Percentiles rank a stretch among this genome's conserved stretches.
Evolutionary conservation across 2,329 filamentous ascomycete genomes (phyloP).

Genomic region (Podosphaera xanthii): DNA sequence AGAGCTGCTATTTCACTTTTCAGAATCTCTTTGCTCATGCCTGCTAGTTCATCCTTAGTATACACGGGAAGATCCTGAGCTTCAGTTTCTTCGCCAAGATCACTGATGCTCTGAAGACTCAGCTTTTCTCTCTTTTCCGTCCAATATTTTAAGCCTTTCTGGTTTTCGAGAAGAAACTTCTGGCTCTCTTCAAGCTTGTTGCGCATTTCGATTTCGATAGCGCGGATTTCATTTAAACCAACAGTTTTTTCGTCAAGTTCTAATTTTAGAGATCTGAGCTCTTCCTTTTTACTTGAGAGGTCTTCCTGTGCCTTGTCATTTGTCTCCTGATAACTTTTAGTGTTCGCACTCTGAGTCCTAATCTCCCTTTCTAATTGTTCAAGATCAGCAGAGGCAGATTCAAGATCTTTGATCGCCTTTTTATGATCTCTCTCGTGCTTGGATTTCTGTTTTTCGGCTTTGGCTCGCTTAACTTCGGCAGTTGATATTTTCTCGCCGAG

Average conservation of each 20-base stretch:
- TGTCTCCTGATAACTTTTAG: conserved; percentile 45
- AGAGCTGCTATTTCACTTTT: conserved; percentile 42
- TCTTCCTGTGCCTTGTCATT: conserved; percentile 68
- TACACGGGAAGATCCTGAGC: conserved; percentile 50
- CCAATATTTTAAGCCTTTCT: conserved; percentile 69
- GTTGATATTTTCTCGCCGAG: conserved; percentile 64
- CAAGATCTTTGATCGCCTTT: conserved; percentile 61
- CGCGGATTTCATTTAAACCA: conserved; percentile 73
- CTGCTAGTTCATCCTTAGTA: conserved; percentile 45
- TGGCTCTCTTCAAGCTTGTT: conserved; percentile 95
- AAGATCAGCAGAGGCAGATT: conserved; percentile 46
- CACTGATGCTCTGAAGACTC: conserved; percentile 55
- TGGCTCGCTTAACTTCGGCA: conserved; percentile 70
- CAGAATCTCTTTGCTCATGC: conserved; percentile 40
- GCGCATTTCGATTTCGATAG: conserved; percentile 88
- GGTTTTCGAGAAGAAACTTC: conserved; percentile 67
- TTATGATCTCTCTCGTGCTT: conserved; percentile 71
- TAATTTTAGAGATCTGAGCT: conserved; percentile 55
- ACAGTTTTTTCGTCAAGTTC: conserved; percentile 70
- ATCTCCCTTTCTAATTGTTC: conserved; percentile 62
- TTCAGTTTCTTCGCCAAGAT: conserved; percentile 33
- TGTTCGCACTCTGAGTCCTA: conserved; percentile 50
- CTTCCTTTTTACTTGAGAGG: conserved; percentile 55
- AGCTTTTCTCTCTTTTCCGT: conserved; percentile 75
- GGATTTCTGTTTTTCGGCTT: conserved; percentile 74